phyloP scores from a whole-genome alignment of 1,284 basidiomycete species.

The Sanghuangporus weigelae region DNA sequence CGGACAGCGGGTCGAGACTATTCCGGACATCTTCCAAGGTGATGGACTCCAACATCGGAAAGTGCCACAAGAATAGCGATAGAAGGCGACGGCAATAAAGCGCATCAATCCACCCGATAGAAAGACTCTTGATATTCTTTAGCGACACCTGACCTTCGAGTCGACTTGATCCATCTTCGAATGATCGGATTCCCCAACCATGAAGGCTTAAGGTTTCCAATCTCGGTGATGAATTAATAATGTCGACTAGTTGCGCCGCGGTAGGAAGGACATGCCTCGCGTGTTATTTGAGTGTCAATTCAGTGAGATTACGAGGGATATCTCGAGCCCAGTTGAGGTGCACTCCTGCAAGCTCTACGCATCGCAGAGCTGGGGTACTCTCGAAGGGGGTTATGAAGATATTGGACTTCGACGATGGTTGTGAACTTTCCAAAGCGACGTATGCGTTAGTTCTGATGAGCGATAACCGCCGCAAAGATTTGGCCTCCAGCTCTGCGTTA shows the following conservation, averaged over 20 bases:
- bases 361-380: constrained; percentile 28
- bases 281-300: constrained; percentile 47
- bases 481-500: constrained; percentile 22
- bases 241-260: constrained; percentile 36
- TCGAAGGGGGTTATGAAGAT: constrained; percentile 40
- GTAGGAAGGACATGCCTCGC: constrained; percentile 46
- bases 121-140: constrained; percentile 31
- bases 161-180: constrained; percentile 5
- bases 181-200: constrained; percentile 41
- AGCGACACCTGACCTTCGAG: constrained; percentile 27
- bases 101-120: constrained; percentile 43
- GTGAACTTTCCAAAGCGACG: constrained; percentile 37
- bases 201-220: constrained; percentile 39
- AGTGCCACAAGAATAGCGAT: constrained; percentile 31
- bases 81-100: constrained; percentile 38
- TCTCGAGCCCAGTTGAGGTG: constrained; percentile 45
- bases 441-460: constrained; percentile 52
- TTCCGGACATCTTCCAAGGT: constrained; percentile 41
- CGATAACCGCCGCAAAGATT: constrained; percentile 34
- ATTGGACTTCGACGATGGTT: constrained; percentile 39
- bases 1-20: constrained; percentile 28
- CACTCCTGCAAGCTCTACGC: constrained; percentile 45
- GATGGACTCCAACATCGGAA: constrained; percentile 36
- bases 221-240: constrained; percentile 35
- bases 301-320: constrained; percentile 35